A percentile compares a stretch with the other conserved stretches of the same genome.
phyloP scores from a whole-genome alignment of 2,329 filamentous ascomycete species.

The Phyllosticta capitalensis region DNA sequence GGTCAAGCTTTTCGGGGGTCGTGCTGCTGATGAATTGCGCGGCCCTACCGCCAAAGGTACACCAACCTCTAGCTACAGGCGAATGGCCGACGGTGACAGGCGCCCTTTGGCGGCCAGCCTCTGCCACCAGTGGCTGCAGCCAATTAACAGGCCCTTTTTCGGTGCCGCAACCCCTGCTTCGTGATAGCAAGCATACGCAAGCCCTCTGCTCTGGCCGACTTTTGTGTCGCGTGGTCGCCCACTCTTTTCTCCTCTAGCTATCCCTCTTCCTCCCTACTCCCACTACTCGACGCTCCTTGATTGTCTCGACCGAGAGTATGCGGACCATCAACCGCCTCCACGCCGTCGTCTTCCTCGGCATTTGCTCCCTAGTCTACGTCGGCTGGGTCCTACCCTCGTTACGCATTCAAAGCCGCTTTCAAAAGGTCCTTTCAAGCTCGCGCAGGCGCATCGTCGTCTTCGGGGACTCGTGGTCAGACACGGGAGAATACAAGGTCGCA shows the following conservation, averaged over 20 bases:
- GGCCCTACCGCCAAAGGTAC: neutral
- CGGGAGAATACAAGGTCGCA: slow-evolving; percentile 24
- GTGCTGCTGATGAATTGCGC: neutral
- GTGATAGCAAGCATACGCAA: neutral
- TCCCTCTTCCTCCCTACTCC: neutral
- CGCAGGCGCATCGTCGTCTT: slow-evolving; percentile 28
- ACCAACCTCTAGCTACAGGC: neutral
- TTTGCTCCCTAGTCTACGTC: slow-evolving; percentile 23
- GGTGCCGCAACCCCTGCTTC: neutral
- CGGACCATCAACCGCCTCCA: slow-evolving; percentile 24
- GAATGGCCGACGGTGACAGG: neutral
- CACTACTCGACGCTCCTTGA: neutral
- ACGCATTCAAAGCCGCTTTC: slow-evolving; percentile 19
- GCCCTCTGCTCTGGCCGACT: neutral
- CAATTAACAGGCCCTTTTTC: neutral
- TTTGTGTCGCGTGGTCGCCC: neutral
- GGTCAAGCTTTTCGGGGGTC: neutral
- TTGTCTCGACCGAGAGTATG: slow-evolving; percentile 16
- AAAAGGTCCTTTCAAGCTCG: slow-evolving; percentile 21
- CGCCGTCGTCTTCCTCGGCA: slow-evolving; percentile 17
- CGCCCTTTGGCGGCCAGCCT: neutral
- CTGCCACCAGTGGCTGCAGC: neutral
- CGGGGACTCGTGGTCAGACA: slow-evolving; percentile 32
- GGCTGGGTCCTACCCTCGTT: slow-evolving; percentile 22
- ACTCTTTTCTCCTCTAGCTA: neutral